These are phyloP conservation scores for Copromyces sp. DNA, from an alignment of 495 filamentous ascomycete species.

Conservation along the genomic window DNA sequence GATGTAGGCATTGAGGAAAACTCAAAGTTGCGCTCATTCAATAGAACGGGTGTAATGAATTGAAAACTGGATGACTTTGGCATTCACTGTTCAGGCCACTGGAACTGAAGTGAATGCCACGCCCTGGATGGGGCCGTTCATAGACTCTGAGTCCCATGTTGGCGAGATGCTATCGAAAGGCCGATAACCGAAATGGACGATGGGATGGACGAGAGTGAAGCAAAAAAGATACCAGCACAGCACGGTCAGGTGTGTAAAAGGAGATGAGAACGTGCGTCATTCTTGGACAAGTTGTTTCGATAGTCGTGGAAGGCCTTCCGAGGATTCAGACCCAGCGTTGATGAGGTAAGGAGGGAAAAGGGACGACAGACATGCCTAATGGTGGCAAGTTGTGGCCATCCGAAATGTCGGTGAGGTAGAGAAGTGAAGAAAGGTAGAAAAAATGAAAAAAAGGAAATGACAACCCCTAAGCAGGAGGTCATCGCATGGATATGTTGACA, in stretches of 20 bases:
- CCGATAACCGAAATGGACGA: not conserved
- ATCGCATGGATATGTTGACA: slow-evolving; percentile 4
- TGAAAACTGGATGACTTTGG: not conserved
- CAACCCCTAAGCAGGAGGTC: not conserved
- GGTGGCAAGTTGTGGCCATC: no score
- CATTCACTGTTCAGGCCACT: not conserved
- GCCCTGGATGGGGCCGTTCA: not conserved
- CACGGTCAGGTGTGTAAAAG: not conserved
- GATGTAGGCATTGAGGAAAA: not conserved
- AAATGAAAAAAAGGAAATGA: not conserved
- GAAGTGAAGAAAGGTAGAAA: no score
- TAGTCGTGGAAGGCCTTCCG: not conserved
- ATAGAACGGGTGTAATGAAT: not conserved
- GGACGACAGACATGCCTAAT: no score
- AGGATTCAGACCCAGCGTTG: not conserved
- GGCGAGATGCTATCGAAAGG: not conserved
- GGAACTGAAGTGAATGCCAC: not conserved
- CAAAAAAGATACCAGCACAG: not conserved
- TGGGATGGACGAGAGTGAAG: not conserved
- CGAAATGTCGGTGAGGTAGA: no score
- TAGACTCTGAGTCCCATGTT: not conserved
- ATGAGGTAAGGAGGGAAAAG: not conserved
- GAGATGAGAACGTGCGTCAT: not conserved
- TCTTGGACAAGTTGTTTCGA: not conserved
- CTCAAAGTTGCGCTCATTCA: not conserved